Percentiles rank a stretch among this genome's conserved stretches.
Evolutionary conservation across 768 basidiomycete species (phyloP).

Genomic region (Hirschioporus abietinus): DNA sequence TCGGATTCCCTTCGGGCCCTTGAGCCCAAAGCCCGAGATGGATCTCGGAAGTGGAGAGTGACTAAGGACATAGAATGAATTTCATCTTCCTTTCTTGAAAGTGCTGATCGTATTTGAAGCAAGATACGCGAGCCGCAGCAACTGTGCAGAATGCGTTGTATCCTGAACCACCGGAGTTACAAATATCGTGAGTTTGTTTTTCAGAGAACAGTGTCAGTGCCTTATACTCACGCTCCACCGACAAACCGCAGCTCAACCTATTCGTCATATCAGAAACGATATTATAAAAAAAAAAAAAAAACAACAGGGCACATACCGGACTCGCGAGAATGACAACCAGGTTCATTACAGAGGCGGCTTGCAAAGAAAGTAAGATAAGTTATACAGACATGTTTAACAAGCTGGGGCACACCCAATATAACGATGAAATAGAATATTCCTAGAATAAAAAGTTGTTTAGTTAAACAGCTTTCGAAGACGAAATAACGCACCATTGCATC

Average conservation of each 20-base stretch:
- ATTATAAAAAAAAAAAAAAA: no score
- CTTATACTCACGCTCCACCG: not conserved
- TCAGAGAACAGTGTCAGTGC: not conserved
- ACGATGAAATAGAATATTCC: not conserved
- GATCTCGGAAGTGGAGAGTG: not conserved
- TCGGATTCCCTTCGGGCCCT: not conserved
- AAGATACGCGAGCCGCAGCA: not conserved
- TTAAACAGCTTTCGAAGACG: not conserved
- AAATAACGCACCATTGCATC: not conserved
- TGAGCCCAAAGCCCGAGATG: no score
- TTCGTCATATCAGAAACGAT: not conserved
- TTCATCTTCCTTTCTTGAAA: not conserved
- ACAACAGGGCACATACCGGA: not conserved
- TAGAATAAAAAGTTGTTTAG: not conserved
- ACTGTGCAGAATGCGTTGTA: not conserved
- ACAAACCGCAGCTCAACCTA: not conserved
- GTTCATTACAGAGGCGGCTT: not conserved
- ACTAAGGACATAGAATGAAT: not conserved
- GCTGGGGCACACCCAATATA: not conserved
- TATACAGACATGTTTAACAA: not conserved
- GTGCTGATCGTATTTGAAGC: not conserved
- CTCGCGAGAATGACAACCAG: not conserved
- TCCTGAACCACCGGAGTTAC: not conserved
- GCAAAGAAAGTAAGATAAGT: not conserved
- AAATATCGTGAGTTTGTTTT: no score